Evolutionary conservation across 257 asterid genomes (phyloP).

Genomic region (Plantago major): DNA sequence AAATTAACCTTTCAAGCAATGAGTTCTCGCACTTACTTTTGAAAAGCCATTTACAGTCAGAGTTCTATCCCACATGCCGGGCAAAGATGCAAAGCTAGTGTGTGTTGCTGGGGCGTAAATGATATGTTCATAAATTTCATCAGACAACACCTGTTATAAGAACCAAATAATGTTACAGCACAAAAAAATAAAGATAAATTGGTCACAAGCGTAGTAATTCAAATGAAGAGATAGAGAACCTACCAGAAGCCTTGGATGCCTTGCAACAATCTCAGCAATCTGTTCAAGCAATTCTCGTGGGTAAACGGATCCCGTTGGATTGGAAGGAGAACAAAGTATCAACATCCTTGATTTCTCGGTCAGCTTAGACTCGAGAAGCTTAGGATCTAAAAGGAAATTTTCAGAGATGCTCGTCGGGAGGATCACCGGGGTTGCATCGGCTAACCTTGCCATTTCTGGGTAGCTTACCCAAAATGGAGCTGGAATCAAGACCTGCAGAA

Average conservation of each 20-base stretch:
- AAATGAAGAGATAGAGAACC: constrained; percentile 21
- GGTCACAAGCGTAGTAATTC: background rate
- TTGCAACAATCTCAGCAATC: constrained; percentile 80
- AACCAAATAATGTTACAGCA: constrained; percentile 12
- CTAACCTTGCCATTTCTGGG: constrained; percentile 96
- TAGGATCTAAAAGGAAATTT: constrained; percentile 76
- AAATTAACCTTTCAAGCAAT: constrained; percentile 3
- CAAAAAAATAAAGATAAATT: constrained; percentile 6
- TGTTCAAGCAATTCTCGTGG: constrained; percentile 78
- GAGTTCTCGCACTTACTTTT: constrained; percentile 45
- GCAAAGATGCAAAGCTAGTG: constrained; percentile 94
- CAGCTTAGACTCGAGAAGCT: constrained; percentile 72
- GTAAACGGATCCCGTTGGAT: constrained; percentile 97
- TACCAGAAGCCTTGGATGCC: constrained; percentile 92
- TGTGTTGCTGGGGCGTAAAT: constrained; percentile 93
- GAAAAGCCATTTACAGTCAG: constrained; percentile 95
- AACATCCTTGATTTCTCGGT: constrained; percentile 80
- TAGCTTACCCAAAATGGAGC: constrained; percentile 99
- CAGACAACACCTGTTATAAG: constrained; percentile 71
- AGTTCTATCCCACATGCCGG: constrained; percentile 96
- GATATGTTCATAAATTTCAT: constrained; percentile 94
- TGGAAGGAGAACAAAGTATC: constrained; percentile 97
- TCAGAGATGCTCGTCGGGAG: constrained; percentile 74
- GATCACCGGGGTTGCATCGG: constrained; percentile 87
- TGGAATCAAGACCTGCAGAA: constrained; percentile 79